Evolutionary conservation across 257 asterid species (phyloP).

Genomic region (Apocynum venetum): DNA sequence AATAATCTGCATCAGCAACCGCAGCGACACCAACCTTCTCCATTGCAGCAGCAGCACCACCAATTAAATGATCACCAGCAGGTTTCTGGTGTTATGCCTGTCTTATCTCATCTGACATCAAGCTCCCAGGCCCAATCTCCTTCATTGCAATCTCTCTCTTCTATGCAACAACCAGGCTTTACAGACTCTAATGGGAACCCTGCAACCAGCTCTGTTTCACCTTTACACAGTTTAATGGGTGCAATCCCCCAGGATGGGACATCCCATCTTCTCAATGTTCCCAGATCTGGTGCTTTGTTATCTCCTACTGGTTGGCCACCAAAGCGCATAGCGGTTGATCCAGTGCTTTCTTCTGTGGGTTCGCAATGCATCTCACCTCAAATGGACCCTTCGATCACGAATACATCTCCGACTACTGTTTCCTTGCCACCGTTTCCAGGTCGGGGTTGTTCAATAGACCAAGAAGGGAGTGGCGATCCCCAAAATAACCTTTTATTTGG

Average conservation of each 20-base stretch:
- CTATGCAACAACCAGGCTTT: slow-evolving; percentile 40
- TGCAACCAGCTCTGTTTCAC: slow-evolving; percentile 32
- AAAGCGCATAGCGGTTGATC: slow-evolving; percentile 60
- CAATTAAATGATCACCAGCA: slow-evolving; percentile 39
- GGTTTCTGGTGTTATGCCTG: slow-evolving; percentile 26
- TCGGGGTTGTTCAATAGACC: slow-evolving; percentile 52
- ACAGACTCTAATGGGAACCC: slow-evolving; percentile 35
- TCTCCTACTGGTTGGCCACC: slow-evolving; percentile 57
- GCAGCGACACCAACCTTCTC: slow-evolving; percentile 21
- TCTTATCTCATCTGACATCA: slow-evolving; percentile 36
- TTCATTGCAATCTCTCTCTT: slow-evolving; percentile 30
- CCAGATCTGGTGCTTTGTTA: slow-evolving; percentile 35
- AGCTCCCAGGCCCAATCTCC: slow-evolving; percentile 38
- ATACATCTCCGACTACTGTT: slow-evolving; percentile 31
- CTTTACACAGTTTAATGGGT: slow-evolving; percentile 50
- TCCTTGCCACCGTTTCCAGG: slow-evolving; percentile 76
- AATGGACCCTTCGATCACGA: slow-evolving; percentile 32
- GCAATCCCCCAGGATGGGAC: slow-evolving; percentile 46
- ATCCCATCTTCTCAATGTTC: slow-evolving; percentile 35
- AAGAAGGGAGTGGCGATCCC: slow-evolving; percentile 52
- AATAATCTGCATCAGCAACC: slow-evolving; percentile 36
- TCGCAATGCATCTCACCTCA: slow-evolving; percentile 30
- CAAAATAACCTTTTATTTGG: slow-evolving; percentile 63
- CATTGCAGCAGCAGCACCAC: slow-evolving; percentile 24
- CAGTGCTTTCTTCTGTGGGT: slow-evolving; percentile 30